phyloP scores from a whole-genome alignment of 371 early-diverging fungal species.

The Aphelidium insulamus region DNA sequence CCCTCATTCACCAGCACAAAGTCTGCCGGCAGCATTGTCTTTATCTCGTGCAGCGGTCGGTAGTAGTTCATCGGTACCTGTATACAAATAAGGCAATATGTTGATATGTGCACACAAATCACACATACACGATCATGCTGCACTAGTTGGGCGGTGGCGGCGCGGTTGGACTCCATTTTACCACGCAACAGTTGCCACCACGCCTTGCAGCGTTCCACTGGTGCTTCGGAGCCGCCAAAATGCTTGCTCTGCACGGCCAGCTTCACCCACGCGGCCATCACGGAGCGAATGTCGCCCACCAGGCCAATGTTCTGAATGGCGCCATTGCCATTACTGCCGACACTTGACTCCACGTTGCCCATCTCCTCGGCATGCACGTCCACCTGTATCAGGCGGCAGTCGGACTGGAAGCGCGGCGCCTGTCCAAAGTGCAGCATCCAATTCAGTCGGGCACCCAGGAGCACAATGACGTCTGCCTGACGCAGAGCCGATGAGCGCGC shows the following conservation, averaged over 20 bases:
- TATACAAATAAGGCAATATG: conserved; percentile 1
- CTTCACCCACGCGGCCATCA: too few relatives aligned
- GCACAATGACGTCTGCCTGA: conserved; percentile 41
- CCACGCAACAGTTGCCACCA: too few relatives aligned
- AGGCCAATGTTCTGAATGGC: too few relatives aligned
- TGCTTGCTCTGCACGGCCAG: too few relatives aligned
- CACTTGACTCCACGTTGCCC: conserved; percentile 14
- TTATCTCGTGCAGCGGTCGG: conserved; percentile 37
- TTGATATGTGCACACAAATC: too few relatives aligned
- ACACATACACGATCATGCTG: too few relatives aligned
- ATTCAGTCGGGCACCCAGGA: conserved; percentile 50
- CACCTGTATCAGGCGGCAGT: conserved; percentile 40
- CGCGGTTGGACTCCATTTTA: too few relatives aligned
- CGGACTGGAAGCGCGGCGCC: conserved; percentile 23
- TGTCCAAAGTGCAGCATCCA: conserved; percentile 61
- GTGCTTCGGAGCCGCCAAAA: too few relatives aligned
- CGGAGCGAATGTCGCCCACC: too few relatives aligned
- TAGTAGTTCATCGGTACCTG: conserved; percentile 44
- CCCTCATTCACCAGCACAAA: conserved; percentile 49
- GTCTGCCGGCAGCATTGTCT: conserved; percentile 16
- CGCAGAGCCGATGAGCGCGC: conserved; percentile 41
- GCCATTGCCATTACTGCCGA: neutral
- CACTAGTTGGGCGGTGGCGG: too few relatives aligned
- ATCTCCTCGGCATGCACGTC: conserved; percentile 45
- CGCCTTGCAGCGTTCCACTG: too few relatives aligned